phyloP scores from a whole-genome alignment of 805 yeast species.

The Kuraishia capsulata region DNA sequence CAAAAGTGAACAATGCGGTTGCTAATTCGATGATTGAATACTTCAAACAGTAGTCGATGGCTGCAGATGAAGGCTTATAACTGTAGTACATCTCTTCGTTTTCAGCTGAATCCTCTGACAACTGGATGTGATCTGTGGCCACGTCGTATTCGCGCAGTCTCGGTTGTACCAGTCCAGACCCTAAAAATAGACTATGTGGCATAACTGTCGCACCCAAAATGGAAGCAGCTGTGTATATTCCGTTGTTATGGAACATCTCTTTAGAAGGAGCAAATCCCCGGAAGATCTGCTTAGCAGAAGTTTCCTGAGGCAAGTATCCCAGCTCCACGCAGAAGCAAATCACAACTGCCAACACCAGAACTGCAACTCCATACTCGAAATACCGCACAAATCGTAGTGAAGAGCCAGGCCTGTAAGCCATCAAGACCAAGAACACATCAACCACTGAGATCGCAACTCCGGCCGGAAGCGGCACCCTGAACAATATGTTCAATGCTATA shows the following conservation, averaged over 20 bases:
- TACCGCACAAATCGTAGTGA: slow-evolving; percentile 29
- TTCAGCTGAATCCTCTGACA: slow-evolving; percentile 12
- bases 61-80: slow-evolving; percentile 59
- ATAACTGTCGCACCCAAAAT: slow-evolving; percentile 42
- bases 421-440: slow-evolving; percentile 35
- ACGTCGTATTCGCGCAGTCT: slow-evolving; percentile 36
- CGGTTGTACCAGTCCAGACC: slow-evolving; percentile 40
- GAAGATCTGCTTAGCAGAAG: slow-evolving; percentile 21
- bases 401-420: slow-evolving; percentile 37
- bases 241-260: slow-evolving; percentile 30
- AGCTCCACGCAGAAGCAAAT: slow-evolving; percentile 37
- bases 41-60: slow-evolving; percentile 58
- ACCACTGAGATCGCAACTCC: slow-evolving; percentile 35
- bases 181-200: slow-evolving; percentile 41
- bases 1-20: slow-evolving; percentile 63
- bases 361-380: slow-evolving; percentile 34
- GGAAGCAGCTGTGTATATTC: slow-evolving; percentile 37
- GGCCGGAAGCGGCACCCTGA: slow-evolving; percentile 37
- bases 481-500: slow-evolving; percentile 35
- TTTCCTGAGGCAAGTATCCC: slow-evolving; percentile 21
- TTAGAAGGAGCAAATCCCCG: slow-evolving; percentile 35
- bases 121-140: slow-evolving; percentile 21
- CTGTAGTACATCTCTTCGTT: slow-evolving; percentile 30
- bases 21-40: slow-evolving; percentile 61
- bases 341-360: slow-evolving; percentile 31